Evolutionary conservation across 2,329 filamentous ascomycete genomes (phyloP), one percentile per base, ranked within the genome.

Genomic region (Botrytis tulipae): DNA sequence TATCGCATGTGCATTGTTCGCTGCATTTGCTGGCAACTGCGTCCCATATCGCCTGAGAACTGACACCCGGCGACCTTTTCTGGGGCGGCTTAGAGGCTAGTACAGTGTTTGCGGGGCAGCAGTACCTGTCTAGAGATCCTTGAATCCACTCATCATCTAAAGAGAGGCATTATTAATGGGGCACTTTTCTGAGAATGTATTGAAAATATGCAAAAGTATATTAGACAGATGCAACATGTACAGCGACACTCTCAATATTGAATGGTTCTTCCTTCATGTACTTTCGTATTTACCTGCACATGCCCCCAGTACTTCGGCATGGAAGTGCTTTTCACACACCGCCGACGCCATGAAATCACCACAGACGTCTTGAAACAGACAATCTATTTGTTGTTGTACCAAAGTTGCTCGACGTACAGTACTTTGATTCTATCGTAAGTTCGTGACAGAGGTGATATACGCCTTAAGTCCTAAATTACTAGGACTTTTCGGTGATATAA

Each of bases 91-190:
- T 42, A 72, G 22, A 72, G 29, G 37, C 32, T 46, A 72, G 62
- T 32, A 51, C 44, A 16, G 40, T 68, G 29, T 40, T 72, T 72
- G 71, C 51, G 71, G 71, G 63, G 71, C 71, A 60, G 32, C 54
- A 32, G 42, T 22, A 44, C 44, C 65, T 57, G 59, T 57, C 42
- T 40, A 32, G 51, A 48, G 25, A 72, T 54, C 29, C 32, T 25
- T 35, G 61, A 32, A 59, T 67, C 71, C 46, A 72, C 40, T 51
- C 40, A 72, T 61, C 62, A 67, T 72, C 60, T 46, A 57, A 57
- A 59, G 35, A n/a, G 67, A 51, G 65, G 29, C 35, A 40, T 67
- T 42, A 63, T 54, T 32, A 20, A 57, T 66, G 44, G 60, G 46
- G 20, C 60, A 7, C 29, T 32, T 14, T 65, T 46, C 32, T 57